Evolutionary conservation across 129 eudicot genomes (phyloP), one percentile per base, ranked within the genome.

Genomic region (Apium graveolens): DNA sequence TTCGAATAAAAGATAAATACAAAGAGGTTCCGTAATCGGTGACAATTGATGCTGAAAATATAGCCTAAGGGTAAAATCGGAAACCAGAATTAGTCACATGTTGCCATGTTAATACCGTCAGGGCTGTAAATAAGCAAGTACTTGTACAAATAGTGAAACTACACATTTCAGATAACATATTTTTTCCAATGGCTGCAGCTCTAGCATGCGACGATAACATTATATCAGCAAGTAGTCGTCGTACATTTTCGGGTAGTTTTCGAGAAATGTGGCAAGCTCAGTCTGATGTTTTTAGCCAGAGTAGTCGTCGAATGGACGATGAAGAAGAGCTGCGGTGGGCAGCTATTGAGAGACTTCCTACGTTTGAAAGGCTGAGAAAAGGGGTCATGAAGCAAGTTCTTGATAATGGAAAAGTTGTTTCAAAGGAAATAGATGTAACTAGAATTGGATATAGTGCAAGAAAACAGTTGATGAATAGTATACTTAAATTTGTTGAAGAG

Each of bases 301-400:
- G 62, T 49, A 74, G 60, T n/a, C 37, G 0, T 10, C 38, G 41
- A 57, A 16, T 42, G 24, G 80, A 78, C 1, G 92, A 89, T 74
- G 93, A 89, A 70, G 86, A 89, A 37, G 88, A 91, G 76, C 97
- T 89, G 43, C 81, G 79, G 77, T 83, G 88, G 90, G 98, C 98
- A 41, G 98, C 98, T 34, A 83, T 93, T 38, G 97, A 93, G 51
- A 86, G 93, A 81, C 90, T 93, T 20, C 90, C 98, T 1, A 89
- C 95, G 0, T 86, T 70, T 76, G 98, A 88, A n/a, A 63, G 93
- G 73, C 74, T 89, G 53, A 86, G 86, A 78, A 88, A 83, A 71
- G 96, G 88, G 24, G 80, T 91, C 48, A 71, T 91, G 82, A 88
- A 85, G 48, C 88, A 86, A 78, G 91, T 84, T 32, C 72, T 83